phyloP scores from a whole-genome alignment of 2,329 filamentous ascomycete species.

The Aspergillus aculeatinus region DNA sequence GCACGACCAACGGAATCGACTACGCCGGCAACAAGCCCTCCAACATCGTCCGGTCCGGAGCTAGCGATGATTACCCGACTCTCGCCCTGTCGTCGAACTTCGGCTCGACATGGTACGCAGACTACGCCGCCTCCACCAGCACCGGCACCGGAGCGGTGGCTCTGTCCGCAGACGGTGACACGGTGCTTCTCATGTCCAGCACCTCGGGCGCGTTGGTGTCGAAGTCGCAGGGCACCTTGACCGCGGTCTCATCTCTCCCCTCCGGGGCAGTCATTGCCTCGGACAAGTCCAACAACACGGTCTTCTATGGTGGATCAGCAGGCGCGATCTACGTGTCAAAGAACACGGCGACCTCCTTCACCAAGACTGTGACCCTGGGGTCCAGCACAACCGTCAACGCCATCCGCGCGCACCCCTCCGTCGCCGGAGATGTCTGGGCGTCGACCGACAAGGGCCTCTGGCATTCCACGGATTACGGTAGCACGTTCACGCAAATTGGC shows the following conservation, averaged over 20 bases:
- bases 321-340: conserved; percentile 54
- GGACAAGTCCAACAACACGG: conserved; percentile 54
- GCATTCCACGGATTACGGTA: conserved; percentile 54
- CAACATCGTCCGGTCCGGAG: conserved; percentile 54
- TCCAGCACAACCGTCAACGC: conserved; percentile 25
- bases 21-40: conserved; percentile 43
- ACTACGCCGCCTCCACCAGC: conserved; percentile 49
- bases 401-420: conserved; percentile 21
- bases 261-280: conserved; percentile 52
- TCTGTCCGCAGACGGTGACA: conserved; percentile 53
- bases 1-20: conserved; percentile 47
- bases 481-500: conserved; percentile 45
- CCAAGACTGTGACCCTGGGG: conserved; percentile 38
- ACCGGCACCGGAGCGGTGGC: conserved; percentile 50
- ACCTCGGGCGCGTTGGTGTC: conserved; percentile 21
- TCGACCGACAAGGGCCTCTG: conserved; percentile 54
- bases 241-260: conserved; percentile 47
- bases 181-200: conserved; percentile 31
- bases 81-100: conserved; percentile 53
- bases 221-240: conserved; percentile 37
- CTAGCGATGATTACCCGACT: conserved; percentile 37
- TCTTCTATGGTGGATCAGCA: conserved; percentile 54
- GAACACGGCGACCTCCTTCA: conserved; percentile 50
- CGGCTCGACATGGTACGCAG: conserved; percentile 51
- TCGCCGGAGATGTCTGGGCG: conserved; percentile 25